These are phyloP conservation scores for Emydomyces testavorans DNA, from an alignment of 2,329 filamentous ascomycete genomes.

Conservation along the genomic window DNA sequence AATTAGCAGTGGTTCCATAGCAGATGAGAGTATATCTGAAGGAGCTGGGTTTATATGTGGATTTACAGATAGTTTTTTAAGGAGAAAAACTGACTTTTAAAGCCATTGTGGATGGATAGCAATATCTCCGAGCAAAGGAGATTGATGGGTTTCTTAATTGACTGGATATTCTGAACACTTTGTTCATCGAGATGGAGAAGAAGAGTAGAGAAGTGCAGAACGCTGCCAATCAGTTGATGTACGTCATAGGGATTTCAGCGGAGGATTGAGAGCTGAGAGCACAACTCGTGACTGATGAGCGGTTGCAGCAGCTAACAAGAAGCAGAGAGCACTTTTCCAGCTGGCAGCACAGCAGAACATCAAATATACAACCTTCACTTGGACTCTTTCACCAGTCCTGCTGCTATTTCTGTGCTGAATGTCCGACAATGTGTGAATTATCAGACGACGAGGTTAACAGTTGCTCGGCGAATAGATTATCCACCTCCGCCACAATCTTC, in stretches of 20 bases:
- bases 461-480: neutral
- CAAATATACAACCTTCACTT: too few relatives aligned
- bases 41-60: neutral
- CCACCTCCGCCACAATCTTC: conserved; percentile 10
- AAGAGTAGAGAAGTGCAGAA: neutral
- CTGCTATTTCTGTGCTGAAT: too few relatives aligned
- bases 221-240: neutral
- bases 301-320: too few relatives aligned
- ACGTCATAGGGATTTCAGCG: too few relatives aligned
- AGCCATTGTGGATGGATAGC: conserved; percentile 12
- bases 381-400: too few relatives aligned
- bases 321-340: neutral
- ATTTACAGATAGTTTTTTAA: neutral
- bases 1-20: neutral
- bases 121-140: conserved; percentile 11
- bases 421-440: too few relatives aligned
- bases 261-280: too few relatives aligned
- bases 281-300: neutral
- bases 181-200: neutral
- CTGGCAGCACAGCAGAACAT: neutral
- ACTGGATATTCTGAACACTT: neutral
- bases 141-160: neutral
- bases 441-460: neutral
- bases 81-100: conserved; percentile 13
- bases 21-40: neutral